Base-by-base conservation (phyloP, 305 asterid species). In the Withania somnifera region DNA sequence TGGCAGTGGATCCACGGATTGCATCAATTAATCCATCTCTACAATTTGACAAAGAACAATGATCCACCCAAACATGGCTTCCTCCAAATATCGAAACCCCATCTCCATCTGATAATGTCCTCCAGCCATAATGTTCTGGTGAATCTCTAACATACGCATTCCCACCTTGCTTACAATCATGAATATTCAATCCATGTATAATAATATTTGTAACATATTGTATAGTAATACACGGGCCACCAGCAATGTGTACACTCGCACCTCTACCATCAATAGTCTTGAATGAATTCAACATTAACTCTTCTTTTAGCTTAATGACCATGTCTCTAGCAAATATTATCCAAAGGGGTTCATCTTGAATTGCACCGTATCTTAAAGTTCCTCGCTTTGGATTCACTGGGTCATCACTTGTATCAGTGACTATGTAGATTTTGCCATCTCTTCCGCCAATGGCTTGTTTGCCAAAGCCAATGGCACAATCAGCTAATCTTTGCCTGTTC, bases 241-340 rank as follows among this genome's bases (percentile, higher is more conserved):
- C 95, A 1, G 97, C 91, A 34, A 94, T 92, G 84, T 94, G 98
- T 0, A 94, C 98, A 81, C 92, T 92, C 0, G 94, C 91, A 0
- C 98, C 97, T 24, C 98, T 82, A 0, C 98, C 98, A 85, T 94
- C 98, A 66, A 93, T 90, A 4, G 98, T 94, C 85, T 93, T 94
- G 89, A 92, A 92, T 0, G 98, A 94, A 84, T 91, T 90, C 81
- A 93, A n/a, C 91, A 92, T 89, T 3, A 94, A 85, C 34, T 93
- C 97, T 69, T 94, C 91, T 53, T 92, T 89, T 9, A 94, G 88
- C 54, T 86, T 85, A 88, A 95, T 93, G 71, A 88, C 92, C 98
- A 93, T 95, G 63, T 95, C 95, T 2, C 93, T 87, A 0, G 84
- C 83, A 85, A 95, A 95, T 0, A 89, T 84, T 81, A 95, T 95